A percentile compares a stretch with the other conserved stretches of the same genome.
phyloP scores from a whole-genome alignment of 768 basidiomycete genomes.

The Kwoniella pini region DNA sequence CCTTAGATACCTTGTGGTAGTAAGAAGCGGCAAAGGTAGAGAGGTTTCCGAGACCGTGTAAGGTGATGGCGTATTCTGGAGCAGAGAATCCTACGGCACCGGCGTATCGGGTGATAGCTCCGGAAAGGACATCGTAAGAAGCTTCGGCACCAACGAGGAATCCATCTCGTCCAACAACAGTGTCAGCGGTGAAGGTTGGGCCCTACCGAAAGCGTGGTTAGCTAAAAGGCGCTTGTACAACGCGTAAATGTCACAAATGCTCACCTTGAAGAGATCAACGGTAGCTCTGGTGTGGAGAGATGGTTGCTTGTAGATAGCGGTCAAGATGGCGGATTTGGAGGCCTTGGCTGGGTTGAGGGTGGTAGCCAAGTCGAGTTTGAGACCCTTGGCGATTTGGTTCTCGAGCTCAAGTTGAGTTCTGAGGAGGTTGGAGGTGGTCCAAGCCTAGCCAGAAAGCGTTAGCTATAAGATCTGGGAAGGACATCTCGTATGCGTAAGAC shows the following conservation, averaged over 20 bases:
- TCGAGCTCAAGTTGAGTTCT: slow-evolving; percentile 90
- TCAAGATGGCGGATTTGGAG: slow-evolving; percentile 77
- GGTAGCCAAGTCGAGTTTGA: slow-evolving; percentile 89
- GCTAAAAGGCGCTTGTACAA: neutral
- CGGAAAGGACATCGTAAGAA: slow-evolving; percentile 93
- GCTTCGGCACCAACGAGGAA: slow-evolving; percentile 96
- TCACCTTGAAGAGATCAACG: slow-evolving; percentile 91
- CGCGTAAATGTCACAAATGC: slow-evolving; percentile 29
- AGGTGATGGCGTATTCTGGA: slow-evolving; percentile 80
- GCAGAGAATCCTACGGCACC: slow-evolving; percentile 92
- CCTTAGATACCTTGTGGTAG: slow-evolving; percentile 69
- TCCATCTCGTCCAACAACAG: slow-evolving; percentile 92
- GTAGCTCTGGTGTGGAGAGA: slow-evolving; percentile 86
- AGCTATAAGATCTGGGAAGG: too few species aligned
- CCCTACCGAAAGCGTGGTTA: slow-evolving; percentile 61
- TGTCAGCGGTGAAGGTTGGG: slow-evolving; percentile 94
- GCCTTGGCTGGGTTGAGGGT: slow-evolving; percentile 83
- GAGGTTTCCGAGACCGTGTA: slow-evolving; percentile 93
- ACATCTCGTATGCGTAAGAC: too few species aligned
- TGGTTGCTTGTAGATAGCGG: slow-evolving; percentile 90
- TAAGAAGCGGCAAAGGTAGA: slow-evolving; percentile 92
- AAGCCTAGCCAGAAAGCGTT: slow-evolving; percentile 60
- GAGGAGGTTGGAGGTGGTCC: slow-evolving; percentile 93
- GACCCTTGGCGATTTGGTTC: slow-evolving; percentile 93
- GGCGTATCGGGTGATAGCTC: slow-evolving; percentile 86